Evolutionary conservation across 805 yeast genomes (phyloP), one percentile per base, ranked within the genome.

Genomic region (Starmerella kuoi): DNA sequence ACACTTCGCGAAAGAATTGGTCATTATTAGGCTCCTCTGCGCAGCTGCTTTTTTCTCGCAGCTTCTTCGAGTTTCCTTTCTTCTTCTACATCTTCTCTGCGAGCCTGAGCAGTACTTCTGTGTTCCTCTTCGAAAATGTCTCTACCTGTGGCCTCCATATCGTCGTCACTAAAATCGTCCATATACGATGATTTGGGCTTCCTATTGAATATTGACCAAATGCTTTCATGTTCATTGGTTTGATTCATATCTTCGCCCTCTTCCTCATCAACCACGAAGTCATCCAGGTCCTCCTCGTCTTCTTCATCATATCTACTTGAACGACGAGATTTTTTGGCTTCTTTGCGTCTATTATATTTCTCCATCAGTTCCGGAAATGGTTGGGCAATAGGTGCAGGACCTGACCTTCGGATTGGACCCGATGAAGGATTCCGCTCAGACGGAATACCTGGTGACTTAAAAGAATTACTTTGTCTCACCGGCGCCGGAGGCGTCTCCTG

Each of bases 81-180:
- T 57, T 87, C 96, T 40, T 70, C 64, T 37, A 68, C 64, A 55
- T 88, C 98, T 57, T 91, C 98, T 31, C 69, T 48, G 51, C 73
- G 70, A 0, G 94, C 98, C 41, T 69, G 70, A 38, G 69, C 69
- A 28, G 76, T 66, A 11, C 95, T 79, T 26, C 72, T 55, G 47
- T 66, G 72, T 61, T 88, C 98, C 55, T 88, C 98, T 43, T 74
- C 82, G 32, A 85, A 63, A 20, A 91, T 75, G 49, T 88, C 96
- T 22, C 77, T 77, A 22, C 95, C 96, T 1, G 91, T 79, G 2
- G 95, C 95, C 57, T 88, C 97, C 96, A 91, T 88, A 54, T 83
- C 85, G 44, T 70, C 77, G 37, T 53, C 64, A 31, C 63, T 71
- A 20, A 67, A 66, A 22, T 53, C 54, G 25, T 71, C 72, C 42